Evolutionary conservation across 2,329 filamentous ascomycete genomes (phyloP).

Genomic region (Saccharata proteae): DNA sequence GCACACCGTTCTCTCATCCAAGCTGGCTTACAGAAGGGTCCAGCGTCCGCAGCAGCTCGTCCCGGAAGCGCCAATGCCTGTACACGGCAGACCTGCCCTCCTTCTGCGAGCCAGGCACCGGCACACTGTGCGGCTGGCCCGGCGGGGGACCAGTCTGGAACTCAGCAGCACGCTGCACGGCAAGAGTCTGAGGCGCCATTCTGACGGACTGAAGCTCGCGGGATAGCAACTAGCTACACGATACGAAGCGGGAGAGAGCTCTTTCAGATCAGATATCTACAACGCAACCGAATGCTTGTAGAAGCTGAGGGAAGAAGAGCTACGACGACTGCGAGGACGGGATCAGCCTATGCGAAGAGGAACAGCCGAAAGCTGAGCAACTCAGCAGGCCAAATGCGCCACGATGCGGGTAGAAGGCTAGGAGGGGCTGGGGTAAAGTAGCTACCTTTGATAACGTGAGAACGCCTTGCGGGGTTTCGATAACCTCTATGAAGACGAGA

Average conservation of each 20-base stretch:
- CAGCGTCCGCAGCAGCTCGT: constrained; percentile 59
- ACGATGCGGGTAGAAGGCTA: too few species aligned
- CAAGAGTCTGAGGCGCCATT: constrained; percentile 20
- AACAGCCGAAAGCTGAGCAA: neutral
- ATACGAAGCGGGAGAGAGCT: neutral
- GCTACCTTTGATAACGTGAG: too few species aligned
- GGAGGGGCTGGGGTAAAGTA: too few species aligned
- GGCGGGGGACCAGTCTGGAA: constrained; percentile 53
- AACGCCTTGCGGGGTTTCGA: too few species aligned
- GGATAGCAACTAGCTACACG: neutral
- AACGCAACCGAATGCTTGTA: constrained; percentile 2
- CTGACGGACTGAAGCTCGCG: too few species aligned
- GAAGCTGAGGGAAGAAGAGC: too few species aligned
- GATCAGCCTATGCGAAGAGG: neutral
- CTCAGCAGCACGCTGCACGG: constrained; percentile 29
- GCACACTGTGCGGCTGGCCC: constrained; percentile 65
- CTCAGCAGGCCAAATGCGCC: constrained; percentile 2
- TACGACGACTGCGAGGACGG: constrained; percentile 1
- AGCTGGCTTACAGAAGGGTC: constrained; percentile 46
- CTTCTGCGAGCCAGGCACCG: constrained; percentile 61
- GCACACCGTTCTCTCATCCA: constrained; percentile 3
- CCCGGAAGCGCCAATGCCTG: constrained; percentile 66
- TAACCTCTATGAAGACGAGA: too few species aligned
- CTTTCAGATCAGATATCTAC: neutral
- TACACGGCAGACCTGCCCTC: constrained; percentile 67